These are phyloP conservation scores for Tylopilus sp. DNA, from an alignment of 768 basidiomycete species.

Conservation along the genomic window DNA sequence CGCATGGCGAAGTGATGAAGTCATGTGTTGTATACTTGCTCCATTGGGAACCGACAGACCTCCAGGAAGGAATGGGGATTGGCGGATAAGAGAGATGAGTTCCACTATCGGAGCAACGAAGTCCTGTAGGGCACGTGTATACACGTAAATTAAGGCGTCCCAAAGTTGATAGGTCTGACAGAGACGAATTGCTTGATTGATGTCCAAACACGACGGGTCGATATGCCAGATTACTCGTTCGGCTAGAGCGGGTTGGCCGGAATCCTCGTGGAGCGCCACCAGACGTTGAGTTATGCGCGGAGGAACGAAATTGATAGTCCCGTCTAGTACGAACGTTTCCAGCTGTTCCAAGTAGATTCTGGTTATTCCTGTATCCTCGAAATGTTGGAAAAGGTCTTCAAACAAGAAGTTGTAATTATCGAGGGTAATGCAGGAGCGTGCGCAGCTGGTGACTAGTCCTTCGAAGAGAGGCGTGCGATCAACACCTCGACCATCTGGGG, in stretches of 20 bases:
- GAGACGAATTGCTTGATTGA: constrained; percentile 86
- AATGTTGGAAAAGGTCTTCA: constrained; percentile 90
- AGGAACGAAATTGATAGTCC: constrained; percentile 70
- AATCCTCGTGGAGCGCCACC: constrained; percentile 71
- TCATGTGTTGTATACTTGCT: constrained; percentile 12
- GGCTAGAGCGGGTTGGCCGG: constrained; percentile 66
- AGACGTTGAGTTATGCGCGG: constrained; percentile 86
- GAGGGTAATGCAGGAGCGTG: constrained; percentile 76
- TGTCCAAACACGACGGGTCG: constrained; percentile 84
- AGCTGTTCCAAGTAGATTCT: constrained; percentile 80
- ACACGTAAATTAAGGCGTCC: constrained; percentile 93
- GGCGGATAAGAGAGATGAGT: constrained; percentile 71
- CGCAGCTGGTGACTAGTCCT: constrained; percentile 73
- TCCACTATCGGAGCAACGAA: constrained; percentile 88
- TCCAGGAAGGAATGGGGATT: constrained; percentile 15
- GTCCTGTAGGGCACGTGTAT: constrained; percentile 83
- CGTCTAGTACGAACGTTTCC: constrained; percentile 77
- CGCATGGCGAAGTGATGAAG: constrained; percentile 55
- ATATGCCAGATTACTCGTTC: constrained; percentile 96
- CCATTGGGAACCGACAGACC: constrained; percentile 4
- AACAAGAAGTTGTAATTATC: constrained; percentile 84
- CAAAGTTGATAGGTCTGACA: constrained; percentile 83
- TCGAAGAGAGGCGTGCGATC: constrained; percentile 91
- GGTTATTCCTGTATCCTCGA: constrained; percentile 78
- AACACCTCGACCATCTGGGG: constrained; percentile 83